Evolutionary conservation across 1,284 basidiomycete species (phyloP).

Genomic region (Ceratobasidium sp.): DNA sequence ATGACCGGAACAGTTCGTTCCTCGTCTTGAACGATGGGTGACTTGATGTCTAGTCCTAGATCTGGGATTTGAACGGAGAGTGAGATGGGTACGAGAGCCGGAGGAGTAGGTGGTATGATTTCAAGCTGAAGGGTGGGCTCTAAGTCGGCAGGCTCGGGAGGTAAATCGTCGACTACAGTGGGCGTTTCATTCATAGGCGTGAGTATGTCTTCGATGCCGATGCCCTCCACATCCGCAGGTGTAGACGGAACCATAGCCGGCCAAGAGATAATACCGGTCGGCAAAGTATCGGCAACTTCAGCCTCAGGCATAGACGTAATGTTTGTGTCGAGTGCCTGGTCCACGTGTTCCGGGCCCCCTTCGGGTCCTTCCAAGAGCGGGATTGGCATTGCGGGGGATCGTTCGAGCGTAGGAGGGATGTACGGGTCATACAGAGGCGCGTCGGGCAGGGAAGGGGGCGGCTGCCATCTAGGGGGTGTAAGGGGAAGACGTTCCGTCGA

Average conservation of each 20-base stretch:
- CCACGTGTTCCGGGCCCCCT: slow-evolving; percentile 25
- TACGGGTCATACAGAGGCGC: slow-evolving; percentile 1
- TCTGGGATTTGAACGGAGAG: neutral
- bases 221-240: too few relatives aligned
- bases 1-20: neutral
- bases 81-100: neutral
- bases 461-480: slow-evolving; percentile 16
- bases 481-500: slow-evolving; percentile 9
- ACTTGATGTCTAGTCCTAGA: slow-evolving; percentile 10
- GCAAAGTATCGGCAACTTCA: neutral
- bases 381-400: slow-evolving; percentile 13
- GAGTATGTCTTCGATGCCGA: slow-evolving; percentile 2
- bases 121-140: slow-evolving; percentile 11
- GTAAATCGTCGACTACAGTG: neutral
- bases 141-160: neutral
- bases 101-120: slow-evolving; percentile 4
- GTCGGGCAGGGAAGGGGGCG: neutral
- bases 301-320: neutral
- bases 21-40: slow-evolving; percentile 2
- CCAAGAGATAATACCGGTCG: slow-evolving; percentile 17
- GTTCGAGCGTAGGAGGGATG: slow-evolving; percentile 12
- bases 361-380: slow-evolving; percentile 10
- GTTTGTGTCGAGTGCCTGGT: neutral
- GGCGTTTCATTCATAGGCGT: neutral
- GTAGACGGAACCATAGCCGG: neutral